Percentiles rank a stretch among this genome's conserved stretches.
Evolutionary conservation across 805 yeast genomes (phyloP).

Genomic region (Metschnikowia gelsemii): DNA sequence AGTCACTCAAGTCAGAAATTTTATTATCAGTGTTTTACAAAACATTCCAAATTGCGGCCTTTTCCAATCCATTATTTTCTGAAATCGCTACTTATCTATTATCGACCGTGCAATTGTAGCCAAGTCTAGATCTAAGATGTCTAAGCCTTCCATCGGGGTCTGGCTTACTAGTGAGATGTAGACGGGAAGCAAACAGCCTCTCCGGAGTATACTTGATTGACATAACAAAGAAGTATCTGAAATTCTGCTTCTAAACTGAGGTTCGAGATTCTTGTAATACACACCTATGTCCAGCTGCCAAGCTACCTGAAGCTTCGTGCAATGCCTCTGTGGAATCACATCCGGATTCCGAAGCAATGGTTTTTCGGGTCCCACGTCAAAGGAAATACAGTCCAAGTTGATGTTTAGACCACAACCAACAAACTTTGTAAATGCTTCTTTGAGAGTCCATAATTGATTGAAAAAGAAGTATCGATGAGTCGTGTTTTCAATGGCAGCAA

Average conservation of each 20-base stretch:
- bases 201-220: constrained; percentile 7
- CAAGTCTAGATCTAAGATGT: constrained; percentile 9
- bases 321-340: not conserved
- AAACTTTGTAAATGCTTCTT: constrained; percentile 71
- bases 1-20: too few relatives aligned
- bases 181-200: constrained; percentile 9
- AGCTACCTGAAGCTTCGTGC: not conserved
- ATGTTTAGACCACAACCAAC: constrained; percentile 54
- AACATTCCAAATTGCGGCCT: not conserved
- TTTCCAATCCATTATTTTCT: not conserved
- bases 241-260: constrained; percentile 1
- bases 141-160: not conserved
- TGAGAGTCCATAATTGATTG: constrained; percentile 73
- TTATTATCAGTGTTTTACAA: too few relatives aligned
- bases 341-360: not conserved
- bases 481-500: constrained; percentile 23
- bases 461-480: constrained; percentile 34
- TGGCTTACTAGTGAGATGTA: constrained; percentile 12
- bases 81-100: not conserved
- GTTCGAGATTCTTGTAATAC: constrained; percentile 3
- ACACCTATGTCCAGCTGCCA: constrained; percentile 16
- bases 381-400: constrained; percentile 17
- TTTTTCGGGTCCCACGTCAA: constrained; percentile 5
- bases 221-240: constrained; percentile 3
- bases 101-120: constrained; percentile 1